Base-by-base conservation (phyloP, 2,329 filamentous ascomycete genomes). In the Clarireedia paspali region DNA sequence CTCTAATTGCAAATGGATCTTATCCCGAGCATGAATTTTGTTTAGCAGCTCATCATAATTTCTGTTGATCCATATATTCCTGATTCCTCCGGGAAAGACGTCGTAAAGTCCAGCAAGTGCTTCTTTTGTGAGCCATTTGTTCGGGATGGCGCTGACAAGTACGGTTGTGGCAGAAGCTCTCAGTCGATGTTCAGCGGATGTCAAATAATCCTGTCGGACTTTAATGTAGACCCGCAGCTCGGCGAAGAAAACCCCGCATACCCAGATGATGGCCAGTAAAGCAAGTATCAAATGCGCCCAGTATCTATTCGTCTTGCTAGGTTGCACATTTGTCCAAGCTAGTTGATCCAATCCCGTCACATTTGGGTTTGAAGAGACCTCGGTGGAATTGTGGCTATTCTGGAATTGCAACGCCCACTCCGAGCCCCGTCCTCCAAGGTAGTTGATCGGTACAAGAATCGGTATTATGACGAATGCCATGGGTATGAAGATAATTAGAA, bases 51-150 rank as follows among this genome's bases (percentile, higher is more conserved):
- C 80, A 45, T 91, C 89, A 62, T 90, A 86, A 67, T 99, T 89
- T 59, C 92, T 83, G 58, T 96, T 99, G 64, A 99, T 85, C 91
- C 92, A 99, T 47, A 99, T 88, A 63, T 97, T 97, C 58, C 89
- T 83, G 67, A 99, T 87, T 30, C 94, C 94, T 20, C 94, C 94
- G 0, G 94, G 94, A 64, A 96, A 97, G 1, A 97, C 91, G 69
- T 99, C 94, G 66, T 95, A 99, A 0, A 99, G 77, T 0, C 87
- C 87, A 57, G 84, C 80, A 4, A 99, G 78, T 0, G 89, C 89
- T 46, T 95, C 85, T 49, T 89, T 81, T 2, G 82, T 90, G 6
- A 95, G 82, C 94, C 94, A 99, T 67, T 95, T 95, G 42, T 81
- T 76, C 1, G 94, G 94, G 51, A 99, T 96, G 10, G 87, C 87